phyloP scores from a whole-genome alignment of 2,329 filamentous ascomycete genomes.

The Boeremia lycopersici region DNA sequence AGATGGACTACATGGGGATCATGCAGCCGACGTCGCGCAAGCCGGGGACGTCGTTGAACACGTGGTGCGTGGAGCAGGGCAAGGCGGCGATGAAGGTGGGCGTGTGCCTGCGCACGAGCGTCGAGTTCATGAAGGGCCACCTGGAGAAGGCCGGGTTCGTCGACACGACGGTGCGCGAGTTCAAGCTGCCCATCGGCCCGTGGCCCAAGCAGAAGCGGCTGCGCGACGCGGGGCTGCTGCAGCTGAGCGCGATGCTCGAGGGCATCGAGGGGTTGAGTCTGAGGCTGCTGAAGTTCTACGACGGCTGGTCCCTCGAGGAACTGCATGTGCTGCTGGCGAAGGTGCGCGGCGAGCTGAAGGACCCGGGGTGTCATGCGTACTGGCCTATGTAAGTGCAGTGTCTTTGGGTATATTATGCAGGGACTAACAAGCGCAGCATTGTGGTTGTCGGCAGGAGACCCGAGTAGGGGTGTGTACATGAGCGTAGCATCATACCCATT shows the following conservation, averaged over 20 bases:
- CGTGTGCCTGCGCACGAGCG: constrained; percentile 23
- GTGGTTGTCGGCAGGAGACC: constrained; percentile 10
- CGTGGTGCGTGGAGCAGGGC: constrained; percentile 29
- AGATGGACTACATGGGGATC: constrained; percentile 38
- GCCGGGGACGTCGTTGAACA: constrained; percentile 25
- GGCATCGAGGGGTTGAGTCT: constrained; percentile 36
- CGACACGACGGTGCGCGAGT: constrained; percentile 25
- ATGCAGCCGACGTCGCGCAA: constrained; percentile 43
- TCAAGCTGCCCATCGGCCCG: constrained; percentile 30
- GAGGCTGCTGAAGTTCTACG: constrained; percentile 29
- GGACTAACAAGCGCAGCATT: neutral
- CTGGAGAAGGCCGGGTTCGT: constrained; percentile 29
- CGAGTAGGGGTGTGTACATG: neutral
- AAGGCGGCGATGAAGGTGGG: constrained; percentile 30
- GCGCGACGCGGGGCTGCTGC: constrained; percentile 31
- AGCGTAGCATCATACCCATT: neutral
- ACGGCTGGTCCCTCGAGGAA: constrained; percentile 35
- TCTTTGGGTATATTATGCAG: neutral
- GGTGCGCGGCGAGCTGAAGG: constrained; percentile 36
- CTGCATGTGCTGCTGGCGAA: constrained; percentile 44
- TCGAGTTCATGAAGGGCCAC: constrained; percentile 28
- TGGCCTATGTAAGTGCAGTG: constrained; percentile 36
- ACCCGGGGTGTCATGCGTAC: constrained; percentile 34
- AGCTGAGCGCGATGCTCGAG: constrained; percentile 37
- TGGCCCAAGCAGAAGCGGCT: constrained; percentile 29